These are phyloP conservation scores for Yarrowia sp. DNA, from an alignment of 805 yeast genomes.

Conservation along the genomic window DNA sequence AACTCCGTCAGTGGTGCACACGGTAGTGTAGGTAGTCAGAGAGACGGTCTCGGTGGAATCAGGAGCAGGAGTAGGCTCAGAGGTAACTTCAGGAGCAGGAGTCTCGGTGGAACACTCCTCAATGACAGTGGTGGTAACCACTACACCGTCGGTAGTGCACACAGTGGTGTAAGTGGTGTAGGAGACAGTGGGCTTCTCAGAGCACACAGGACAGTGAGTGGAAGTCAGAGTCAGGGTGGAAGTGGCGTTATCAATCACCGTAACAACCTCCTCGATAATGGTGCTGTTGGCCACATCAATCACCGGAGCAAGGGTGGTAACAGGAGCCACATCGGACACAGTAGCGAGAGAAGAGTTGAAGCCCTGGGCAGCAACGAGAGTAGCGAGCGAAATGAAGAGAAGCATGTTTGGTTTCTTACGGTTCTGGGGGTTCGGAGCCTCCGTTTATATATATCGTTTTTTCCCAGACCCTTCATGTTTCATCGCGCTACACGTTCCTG, in stretches of 20 bases:
- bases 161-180: conserved; percentile 15
- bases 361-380: conserved; percentile 3
- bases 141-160: background rate
- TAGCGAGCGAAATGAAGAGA: conserved; percentile 1
- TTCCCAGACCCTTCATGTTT: too few relatives aligned
- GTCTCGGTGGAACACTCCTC: conserved; percentile 6
- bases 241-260: background rate
- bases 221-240: background rate
- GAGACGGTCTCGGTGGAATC: background rate
- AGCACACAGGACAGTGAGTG: background rate
- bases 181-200: background rate
- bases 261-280: background rate
- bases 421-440: background rate
- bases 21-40: conserved; percentile 3
- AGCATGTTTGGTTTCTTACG: background rate
- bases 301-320: background rate
- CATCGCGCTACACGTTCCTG: too few relatives aligned
- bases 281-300: background rate
- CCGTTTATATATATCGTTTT: background rate
- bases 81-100: background rate
- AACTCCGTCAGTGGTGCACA: conserved; percentile 5
- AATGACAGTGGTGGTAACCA: background rate
- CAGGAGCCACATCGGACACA: background rate
- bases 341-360: background rate
- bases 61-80: background rate